Conservation (phyloP, 2,329 filamentous ascomycete species). For the Beauveria scarabaeidicola region DNA sequence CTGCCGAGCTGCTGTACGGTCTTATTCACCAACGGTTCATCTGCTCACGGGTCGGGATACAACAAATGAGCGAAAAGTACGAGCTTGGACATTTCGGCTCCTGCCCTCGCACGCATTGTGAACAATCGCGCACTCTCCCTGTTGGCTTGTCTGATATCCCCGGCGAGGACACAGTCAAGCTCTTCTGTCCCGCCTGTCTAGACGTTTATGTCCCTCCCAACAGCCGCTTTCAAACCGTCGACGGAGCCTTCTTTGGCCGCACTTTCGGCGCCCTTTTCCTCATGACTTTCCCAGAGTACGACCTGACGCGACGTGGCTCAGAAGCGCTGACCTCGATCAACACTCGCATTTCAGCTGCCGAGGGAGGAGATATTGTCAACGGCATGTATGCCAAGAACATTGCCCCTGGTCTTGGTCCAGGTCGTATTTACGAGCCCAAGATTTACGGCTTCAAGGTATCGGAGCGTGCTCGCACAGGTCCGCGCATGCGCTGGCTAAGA, state of each 20-base stretch:
- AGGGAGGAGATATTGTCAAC: slow-evolving; percentile 57
- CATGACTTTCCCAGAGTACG: slow-evolving; percentile 95
- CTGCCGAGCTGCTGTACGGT: slow-evolving; percentile 95
- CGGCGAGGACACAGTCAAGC: slow-evolving; percentile 93
- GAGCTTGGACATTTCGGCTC: slow-evolving; percentile 92
- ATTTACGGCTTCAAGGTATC: slow-evolving; percentile 97
- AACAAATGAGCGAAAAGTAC: slow-evolving; percentile 99
- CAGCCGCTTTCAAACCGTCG: slow-evolving; percentile 92
- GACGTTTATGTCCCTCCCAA: slow-evolving; percentile 97
- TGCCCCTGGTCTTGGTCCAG: slow-evolving; percentile 72
- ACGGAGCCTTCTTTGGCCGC: slow-evolving; percentile 95
- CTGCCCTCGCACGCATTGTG: slow-evolving; percentile 91
- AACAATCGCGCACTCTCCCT: slow-evolving; percentile 80
- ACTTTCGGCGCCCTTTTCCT: slow-evolving; percentile 97
- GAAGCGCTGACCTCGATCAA: slow-evolving; percentile 41
- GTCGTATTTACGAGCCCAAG: slow-evolving; percentile 83
- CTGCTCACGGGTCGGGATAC: slow-evolving; percentile 89
- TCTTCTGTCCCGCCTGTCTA: slow-evolving; percentile 93
- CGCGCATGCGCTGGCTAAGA: slow-evolving; percentile 94
- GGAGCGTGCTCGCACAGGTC: slow-evolving; percentile 80
- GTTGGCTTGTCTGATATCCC: slow-evolving; percentile 92
- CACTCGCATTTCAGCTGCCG: slow-evolving; percentile 26
- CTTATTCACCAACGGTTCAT: slow-evolving; percentile 98
- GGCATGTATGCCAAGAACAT: slow-evolving; percentile 82
- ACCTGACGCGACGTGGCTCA: slow-evolving; percentile 65